Base-by-base conservation (phyloP, 106 monocot genomes). In the Allium sativum region DNA sequence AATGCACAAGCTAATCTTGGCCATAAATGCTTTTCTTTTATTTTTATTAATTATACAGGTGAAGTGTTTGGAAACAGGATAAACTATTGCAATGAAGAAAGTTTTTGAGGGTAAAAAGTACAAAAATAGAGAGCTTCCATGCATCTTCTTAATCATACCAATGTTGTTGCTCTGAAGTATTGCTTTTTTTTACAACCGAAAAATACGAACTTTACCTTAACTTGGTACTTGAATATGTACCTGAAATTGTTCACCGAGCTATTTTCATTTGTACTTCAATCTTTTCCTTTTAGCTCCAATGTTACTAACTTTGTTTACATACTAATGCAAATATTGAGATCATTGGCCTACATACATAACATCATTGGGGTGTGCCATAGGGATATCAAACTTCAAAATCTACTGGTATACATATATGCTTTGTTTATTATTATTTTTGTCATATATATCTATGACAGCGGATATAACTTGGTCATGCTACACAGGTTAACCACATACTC, bases 151-250 rank as follows among this genome's bases (percentile, higher is more conserved):
- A 78, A 82, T 53, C 82, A 82, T 57, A 78, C 82, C 18, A 78
- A 82, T 82, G 65, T 78, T n/a, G 74, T 82, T 22, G 58, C 71
- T 11, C 48, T 82, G 66, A 78, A 78, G 74, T 78, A 82, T 53
- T 82, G 82, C 12, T 82, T 82, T 62, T 82, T 82, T 68, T 82
- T 78, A 82, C 82, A 9, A 82, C 82, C 15, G 82, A 82, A 42
- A 82, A 82, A 70, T 78, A 82, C 42, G 74, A 82, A 22, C 68
- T 82, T 3, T 82, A 82, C 50, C 82, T 82, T 41, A 82, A 82
- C 68, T 60, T 78, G 71, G 82, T 82, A 2, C 72, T 82, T 19
- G 82, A 82, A 64, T 82, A 78, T 74, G 78, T 82, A 64, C 82
- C 82, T 62, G 82, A 82, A 60, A 82, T 78, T 21, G 78, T 82